Conservation (phyloP, 306 rosid species). For the Cicer chorassanicum region DNA sequence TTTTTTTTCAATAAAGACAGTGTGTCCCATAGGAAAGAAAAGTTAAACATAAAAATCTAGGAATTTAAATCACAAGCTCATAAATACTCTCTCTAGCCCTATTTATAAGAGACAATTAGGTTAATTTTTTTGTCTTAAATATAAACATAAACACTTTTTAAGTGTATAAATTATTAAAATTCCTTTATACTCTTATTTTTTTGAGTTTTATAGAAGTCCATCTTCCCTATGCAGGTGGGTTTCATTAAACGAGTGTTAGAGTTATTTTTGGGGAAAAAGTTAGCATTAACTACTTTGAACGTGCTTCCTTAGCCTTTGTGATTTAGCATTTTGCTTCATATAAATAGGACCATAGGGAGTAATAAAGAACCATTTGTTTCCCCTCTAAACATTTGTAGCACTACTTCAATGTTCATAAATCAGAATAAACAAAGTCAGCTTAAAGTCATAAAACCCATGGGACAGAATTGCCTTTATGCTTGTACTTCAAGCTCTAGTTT, state of each 20-base stretch:
- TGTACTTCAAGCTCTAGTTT: conserved; percentile 1
- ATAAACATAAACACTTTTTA: neutral
- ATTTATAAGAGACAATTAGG: neutral
- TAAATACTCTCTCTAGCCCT: neutral
- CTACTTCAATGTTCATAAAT: conserved; percentile 3
- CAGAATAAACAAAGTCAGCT: neutral
- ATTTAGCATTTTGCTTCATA: neutral
- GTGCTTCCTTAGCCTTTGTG: neutral
- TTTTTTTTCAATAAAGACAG: neutral
- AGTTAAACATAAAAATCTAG: conserved; percentile 2
- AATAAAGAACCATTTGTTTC: neutral
- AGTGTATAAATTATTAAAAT: neutral
- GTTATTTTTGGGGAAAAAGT: neutral
- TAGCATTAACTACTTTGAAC: neutral
- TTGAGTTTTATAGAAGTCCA: neutral
- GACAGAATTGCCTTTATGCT: neutral
- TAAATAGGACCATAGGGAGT: neutral
- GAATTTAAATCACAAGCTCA: neutral
- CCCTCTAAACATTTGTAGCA: neutral
- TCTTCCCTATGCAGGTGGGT: neutral
- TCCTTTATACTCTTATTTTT: neutral
- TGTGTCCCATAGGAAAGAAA: neutral
- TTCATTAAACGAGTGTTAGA: neutral
- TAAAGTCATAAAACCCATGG: neutral
- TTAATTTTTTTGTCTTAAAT: neutral